Evolutionary conservation across 768 basidiomycete species (phyloP).

Genomic region (Mycena crocata): DNA sequence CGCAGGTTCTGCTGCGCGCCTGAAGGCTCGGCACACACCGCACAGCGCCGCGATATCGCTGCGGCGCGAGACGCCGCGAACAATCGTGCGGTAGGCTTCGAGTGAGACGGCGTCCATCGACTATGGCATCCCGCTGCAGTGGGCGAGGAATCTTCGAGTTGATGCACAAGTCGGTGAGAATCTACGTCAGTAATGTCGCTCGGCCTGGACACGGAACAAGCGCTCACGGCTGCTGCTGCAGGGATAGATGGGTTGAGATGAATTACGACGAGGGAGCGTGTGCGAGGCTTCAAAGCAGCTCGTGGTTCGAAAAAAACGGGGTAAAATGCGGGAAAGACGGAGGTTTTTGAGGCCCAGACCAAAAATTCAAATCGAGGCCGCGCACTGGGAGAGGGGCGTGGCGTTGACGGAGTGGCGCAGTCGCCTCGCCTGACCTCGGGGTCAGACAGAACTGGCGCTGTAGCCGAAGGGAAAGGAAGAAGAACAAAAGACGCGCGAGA

Average conservation of each 20-base stretch:
- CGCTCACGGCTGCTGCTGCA: constrained; percentile 3
- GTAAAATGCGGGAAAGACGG: neutral
- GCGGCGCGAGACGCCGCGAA: constrained; percentile 61
- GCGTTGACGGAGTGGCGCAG: constrained; percentile 8
- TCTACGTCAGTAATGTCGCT: constrained; percentile 3
- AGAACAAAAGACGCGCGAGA: neutral
- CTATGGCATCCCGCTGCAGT: constrained; percentile 19
- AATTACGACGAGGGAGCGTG: neutral
- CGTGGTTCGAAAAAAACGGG: neutral
- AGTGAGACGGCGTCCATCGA: constrained; percentile 69
- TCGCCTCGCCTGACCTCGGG: neutral
- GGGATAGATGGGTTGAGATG: neutral
- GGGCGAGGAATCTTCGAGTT: neutral
- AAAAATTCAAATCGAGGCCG: neutral
- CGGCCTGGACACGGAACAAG: neutral
- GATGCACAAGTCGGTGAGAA: neutral
- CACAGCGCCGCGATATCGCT: constrained; percentile 68
- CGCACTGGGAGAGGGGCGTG: neutral
- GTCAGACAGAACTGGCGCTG: neutral
- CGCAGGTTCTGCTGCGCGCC: constrained; percentile 63
- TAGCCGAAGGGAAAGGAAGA: neutral
- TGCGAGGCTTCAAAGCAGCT: neutral
- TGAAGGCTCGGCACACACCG: constrained; percentile 68
- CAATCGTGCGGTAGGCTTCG: constrained; percentile 70
- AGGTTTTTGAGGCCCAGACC: neutral